Percentiles rank a stretch among this genome's conserved stretches.
phyloP scores from a whole-genome alignment of 139 green algal species.

The Zygnema circumcarinatum region DNA sequence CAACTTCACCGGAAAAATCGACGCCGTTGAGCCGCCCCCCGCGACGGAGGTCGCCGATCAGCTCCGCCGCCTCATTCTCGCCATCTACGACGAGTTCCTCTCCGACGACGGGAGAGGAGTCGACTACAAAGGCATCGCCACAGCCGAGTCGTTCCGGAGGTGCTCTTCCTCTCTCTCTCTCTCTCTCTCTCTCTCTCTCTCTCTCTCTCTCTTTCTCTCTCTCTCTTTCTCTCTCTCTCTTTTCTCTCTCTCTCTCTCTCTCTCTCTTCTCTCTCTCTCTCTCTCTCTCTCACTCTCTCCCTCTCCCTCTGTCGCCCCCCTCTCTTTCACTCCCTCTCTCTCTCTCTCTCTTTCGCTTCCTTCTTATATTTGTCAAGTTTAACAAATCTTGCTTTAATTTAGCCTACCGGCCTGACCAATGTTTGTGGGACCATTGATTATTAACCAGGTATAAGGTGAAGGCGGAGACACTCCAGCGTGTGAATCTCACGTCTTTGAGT shows the following conservation, averaged over 20 bases:
- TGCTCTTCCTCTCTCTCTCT: neutral
- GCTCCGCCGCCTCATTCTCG: constrained; percentile 24
- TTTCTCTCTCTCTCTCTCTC: neutral
- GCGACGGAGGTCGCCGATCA: neutral
- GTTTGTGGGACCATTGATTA: too few relatives aligned
- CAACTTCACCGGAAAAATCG: constrained; percentile 23
- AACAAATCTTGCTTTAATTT: too few relatives aligned
- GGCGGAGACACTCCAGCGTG: constrained; percentile 12
- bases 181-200: neutral
- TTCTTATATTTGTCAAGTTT: too few relatives aligned
- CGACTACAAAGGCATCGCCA: constrained; percentile 22
- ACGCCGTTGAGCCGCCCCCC: neutral
- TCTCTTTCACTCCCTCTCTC: neutral
- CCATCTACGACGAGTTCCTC: constrained; percentile 38
- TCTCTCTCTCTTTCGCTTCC: neutral
- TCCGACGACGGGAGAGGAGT: constrained; percentile 6
- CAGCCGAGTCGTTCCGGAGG: constrained; percentile 18
- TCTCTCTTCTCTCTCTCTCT: neutral
- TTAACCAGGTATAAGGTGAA: constrained; percentile 1
- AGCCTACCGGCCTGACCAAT: too few relatives aligned
- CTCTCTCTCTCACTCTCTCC: neutral
- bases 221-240: neutral
- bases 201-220: neutral
- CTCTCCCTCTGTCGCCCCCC: neutral
- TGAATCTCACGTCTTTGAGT: constrained; percentile 66